These are phyloP conservation scores for Phalaenopsis aphrodite DNA, from an alignment of 106 monocot genomes.

Conservation along the genomic window DNA sequence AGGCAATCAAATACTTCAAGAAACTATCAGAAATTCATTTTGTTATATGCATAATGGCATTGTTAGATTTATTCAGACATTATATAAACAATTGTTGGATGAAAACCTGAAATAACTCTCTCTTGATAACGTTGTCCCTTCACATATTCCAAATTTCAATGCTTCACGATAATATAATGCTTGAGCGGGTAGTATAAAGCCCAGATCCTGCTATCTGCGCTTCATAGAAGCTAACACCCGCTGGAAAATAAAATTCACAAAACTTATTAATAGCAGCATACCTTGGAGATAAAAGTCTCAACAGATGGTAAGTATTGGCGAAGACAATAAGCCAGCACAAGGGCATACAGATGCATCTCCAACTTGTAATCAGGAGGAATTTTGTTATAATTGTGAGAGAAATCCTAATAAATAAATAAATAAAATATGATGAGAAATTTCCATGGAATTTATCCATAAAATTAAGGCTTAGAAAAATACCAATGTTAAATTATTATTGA, in stretches of 20 bases:
- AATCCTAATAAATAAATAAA: slow-evolving; percentile 37
- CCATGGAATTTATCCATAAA: background rate
- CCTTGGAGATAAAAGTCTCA: slow-evolving; percentile 54
- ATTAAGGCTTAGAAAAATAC: slow-evolving; percentile 18
- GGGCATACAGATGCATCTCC: slow-evolving; percentile 68
- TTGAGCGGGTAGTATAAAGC: background rate
- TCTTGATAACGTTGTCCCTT: background rate
- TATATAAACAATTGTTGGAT: background rate
- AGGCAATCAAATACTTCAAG: background rate
- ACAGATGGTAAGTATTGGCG: slow-evolving; percentile 26
- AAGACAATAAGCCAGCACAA: slow-evolving; percentile 65
- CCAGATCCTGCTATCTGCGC: background rate
- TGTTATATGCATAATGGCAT: background rate
- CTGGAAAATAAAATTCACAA: background rate
- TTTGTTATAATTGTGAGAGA: slow-evolving; percentile 61
- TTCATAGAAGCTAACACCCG: background rate
- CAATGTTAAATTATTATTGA: slow-evolving; percentile 19
- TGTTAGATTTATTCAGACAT: background rate
- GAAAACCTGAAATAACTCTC: background rate
- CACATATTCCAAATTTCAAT: background rate
- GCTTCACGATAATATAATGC: background rate
- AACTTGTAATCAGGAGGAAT: slow-evolving; percentile 45
- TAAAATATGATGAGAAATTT: background rate
- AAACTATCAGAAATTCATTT: background rate
- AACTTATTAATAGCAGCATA: slow-evolving; percentile 11